phyloP scores from a whole-genome alignment of 2,329 filamentous ascomycete species.

The Xylaria sp. region DNA sequence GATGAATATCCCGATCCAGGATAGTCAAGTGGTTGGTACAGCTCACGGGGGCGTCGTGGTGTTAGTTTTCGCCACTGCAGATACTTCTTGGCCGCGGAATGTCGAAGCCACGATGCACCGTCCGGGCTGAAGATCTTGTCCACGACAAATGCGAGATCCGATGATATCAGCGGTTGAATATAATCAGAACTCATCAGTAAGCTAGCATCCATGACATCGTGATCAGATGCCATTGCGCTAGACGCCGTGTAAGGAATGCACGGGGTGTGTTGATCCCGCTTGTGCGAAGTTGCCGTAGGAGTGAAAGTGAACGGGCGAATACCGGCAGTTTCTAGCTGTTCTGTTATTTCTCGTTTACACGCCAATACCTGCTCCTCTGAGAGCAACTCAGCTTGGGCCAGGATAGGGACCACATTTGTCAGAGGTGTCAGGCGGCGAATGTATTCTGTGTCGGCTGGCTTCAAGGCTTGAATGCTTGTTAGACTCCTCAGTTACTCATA shows the following conservation, averaged over 20 bases:
- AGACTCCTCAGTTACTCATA: neutral
- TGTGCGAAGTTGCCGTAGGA: conserved; percentile 29
- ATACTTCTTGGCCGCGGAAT: conserved; percentile 77
- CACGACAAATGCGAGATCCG: conserved; percentile 68
- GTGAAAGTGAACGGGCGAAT: conserved; percentile 65
- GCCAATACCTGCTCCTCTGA: conserved; percentile 49
- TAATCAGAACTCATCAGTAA: conserved; percentile 91
- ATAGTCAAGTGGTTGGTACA: conserved; percentile 35
- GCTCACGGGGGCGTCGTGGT: conserved; percentile 27
- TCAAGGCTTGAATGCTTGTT: conserved; percentile 42
- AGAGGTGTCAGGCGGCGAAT: conserved; percentile 63
- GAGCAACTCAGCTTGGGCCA: conserved; percentile 71
- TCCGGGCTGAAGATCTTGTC: conserved; percentile 70
- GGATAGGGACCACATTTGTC: conserved; percentile 79
- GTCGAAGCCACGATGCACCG: conserved; percentile 73
- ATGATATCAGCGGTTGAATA: conserved; percentile 69
- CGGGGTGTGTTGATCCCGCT: conserved; percentile 22
- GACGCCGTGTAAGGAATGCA: conserved; percentile 68
- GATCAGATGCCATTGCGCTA: conserved; percentile 63
- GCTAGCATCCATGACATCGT: conserved; percentile 86
- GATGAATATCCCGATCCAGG: conserved; percentile 13
- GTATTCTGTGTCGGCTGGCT: conserved; percentile 63
- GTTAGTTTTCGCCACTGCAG: conserved; percentile 57
- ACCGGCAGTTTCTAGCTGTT: conserved; percentile 50
- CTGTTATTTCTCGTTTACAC: conserved; percentile 55